phyloP scores from a whole-genome alignment of 805 yeast genomes.

The Candida adriatica region DNA sequence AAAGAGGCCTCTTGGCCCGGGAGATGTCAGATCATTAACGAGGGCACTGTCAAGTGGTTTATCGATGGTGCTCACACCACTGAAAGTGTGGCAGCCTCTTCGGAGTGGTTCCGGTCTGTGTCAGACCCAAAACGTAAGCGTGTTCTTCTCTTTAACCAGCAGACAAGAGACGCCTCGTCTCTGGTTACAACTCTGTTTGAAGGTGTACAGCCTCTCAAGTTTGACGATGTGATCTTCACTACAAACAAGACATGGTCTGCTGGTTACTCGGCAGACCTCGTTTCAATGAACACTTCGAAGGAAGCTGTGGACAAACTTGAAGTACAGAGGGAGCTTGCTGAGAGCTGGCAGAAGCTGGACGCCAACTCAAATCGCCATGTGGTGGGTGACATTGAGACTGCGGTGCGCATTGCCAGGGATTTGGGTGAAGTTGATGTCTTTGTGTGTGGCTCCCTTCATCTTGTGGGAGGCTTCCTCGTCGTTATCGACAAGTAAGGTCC shows the following conservation, averaged over 20 bases:
- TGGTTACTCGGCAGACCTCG: constrained; percentile 80
- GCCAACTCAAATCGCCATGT: constrained; percentile 40
- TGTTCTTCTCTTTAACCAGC: constrained; percentile 86
- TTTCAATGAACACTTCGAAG: constrained; percentile 77
- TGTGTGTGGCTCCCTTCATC: constrained; percentile 89
- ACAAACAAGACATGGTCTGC: constrained; percentile 89
- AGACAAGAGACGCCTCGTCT: constrained; percentile 75
- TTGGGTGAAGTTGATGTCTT: constrained; percentile 53
- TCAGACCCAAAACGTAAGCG: constrained; percentile 25
- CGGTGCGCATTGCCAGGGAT: constrained; percentile 45
- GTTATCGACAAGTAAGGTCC: too few relatives aligned
- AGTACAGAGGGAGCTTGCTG: constrained; percentile 72
- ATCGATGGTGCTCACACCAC: constrained; percentile 95
- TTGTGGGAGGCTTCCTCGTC: constrained; percentile 90
- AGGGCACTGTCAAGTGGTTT: constrained; percentile 56
- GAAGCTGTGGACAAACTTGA: constrained; percentile 71
- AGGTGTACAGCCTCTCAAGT: constrained; percentile 35
- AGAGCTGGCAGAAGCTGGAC: constrained; percentile 58
- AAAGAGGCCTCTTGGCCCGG: constrained; percentile 86
- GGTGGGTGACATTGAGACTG: constrained; percentile 69
- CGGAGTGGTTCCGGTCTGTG: constrained; percentile 64
- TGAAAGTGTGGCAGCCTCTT: constrained; percentile 80
- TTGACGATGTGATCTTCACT: constrained; percentile 77
- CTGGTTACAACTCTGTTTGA: constrained; percentile 50
- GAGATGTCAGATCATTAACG: constrained; percentile 69